Evolutionary conservation across 2,329 filamentous ascomycete genomes (phyloP).

Genomic region (Apiospora hydei): DNA sequence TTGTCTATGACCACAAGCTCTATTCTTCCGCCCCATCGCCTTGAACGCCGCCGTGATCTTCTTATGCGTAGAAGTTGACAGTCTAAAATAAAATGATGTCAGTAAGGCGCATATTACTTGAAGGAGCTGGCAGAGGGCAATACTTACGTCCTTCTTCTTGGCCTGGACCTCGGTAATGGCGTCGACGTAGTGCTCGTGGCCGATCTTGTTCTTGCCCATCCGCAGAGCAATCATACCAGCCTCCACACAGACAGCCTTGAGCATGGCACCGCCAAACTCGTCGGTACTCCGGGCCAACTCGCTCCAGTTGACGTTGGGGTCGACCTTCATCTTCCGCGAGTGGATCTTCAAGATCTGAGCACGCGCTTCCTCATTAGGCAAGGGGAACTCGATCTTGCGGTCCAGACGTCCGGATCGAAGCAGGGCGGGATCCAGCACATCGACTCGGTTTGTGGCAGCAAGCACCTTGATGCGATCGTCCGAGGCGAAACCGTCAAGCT

Average conservation of each 20-base stretch:
- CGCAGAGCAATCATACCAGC: conserved; percentile 98
- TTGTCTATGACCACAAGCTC: conserved; percentile 34
- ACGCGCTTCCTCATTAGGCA: conserved; percentile 96
- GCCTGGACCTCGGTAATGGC: conserved; percentile 95
- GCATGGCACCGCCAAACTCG: conserved; percentile 96
- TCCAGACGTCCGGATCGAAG: conserved; percentile 92
- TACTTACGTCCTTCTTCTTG: conserved; percentile 87
- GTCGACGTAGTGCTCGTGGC: conserved; percentile 98
- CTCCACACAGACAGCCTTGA: conserved; percentile 98
- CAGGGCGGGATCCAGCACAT: conserved; percentile 90
- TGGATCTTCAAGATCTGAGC: conserved; percentile 98
- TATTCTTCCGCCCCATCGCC: conserved; percentile 30
- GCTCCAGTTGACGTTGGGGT: conserved; percentile 91
- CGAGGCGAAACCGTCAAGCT: conserved; percentile 96
- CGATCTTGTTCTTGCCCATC: conserved; percentile 94
- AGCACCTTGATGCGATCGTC: conserved; percentile 97
- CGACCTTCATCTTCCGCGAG: conserved; percentile 97
- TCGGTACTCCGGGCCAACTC: conserved; percentile 96
- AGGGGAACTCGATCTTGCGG: conserved; percentile 96
- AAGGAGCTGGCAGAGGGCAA: not conserved
- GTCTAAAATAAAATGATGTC: conserved; percentile 49
- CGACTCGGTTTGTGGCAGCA: conserved; percentile 92
- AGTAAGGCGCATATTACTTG: conserved; percentile 30
- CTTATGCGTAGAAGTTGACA: conserved; percentile 57
- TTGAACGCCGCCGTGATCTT: conserved; percentile 5